phyloP scores from a whole-genome alignment of 106 monocot genomes.

The Dendrobium nobile region DNA sequence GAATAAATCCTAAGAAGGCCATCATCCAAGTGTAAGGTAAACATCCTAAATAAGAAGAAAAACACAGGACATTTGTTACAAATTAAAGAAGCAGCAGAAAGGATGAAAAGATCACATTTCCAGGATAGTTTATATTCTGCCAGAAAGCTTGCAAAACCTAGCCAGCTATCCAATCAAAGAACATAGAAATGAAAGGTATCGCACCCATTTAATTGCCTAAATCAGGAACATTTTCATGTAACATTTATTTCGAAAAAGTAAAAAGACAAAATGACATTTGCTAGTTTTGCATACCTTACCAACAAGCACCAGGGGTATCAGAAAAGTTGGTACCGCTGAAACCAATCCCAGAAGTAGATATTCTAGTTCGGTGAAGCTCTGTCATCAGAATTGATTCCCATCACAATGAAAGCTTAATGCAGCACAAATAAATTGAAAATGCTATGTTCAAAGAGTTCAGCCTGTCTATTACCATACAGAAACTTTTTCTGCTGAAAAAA shows the following conservation, averaged over 20 bases:
- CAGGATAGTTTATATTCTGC: not conserved
- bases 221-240: not conserved
- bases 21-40: not conserved
- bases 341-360: constrained; percentile 84
- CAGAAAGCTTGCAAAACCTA: not conserved
- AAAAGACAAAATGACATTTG: not conserved
- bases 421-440: not conserved
- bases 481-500: not conserved
- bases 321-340: constrained; percentile 62
- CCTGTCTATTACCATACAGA: not conserved
- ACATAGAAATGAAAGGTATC: not conserved
- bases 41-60: not conserved
- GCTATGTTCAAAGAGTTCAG: not conserved
- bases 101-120: not conserved
- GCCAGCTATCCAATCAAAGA: not conserved
- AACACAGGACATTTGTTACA: not conserved
- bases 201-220: not conserved
- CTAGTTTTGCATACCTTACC: constrained; percentile 51
- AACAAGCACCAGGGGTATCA: constrained; percentile 72
- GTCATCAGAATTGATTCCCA: constrained; percentile 14
- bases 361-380: constrained; percentile 85
- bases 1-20: not conserved
- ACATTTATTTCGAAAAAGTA: not conserved
- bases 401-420: not conserved
- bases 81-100: not conserved